Percentiles rank a stretch among this genome's conserved stretches.
These are phyloP conservation scores for Hypoxylon rickii DNA, from an alignment of 495 filamentous ascomycete species.

Conservation along the genomic window DNA sequence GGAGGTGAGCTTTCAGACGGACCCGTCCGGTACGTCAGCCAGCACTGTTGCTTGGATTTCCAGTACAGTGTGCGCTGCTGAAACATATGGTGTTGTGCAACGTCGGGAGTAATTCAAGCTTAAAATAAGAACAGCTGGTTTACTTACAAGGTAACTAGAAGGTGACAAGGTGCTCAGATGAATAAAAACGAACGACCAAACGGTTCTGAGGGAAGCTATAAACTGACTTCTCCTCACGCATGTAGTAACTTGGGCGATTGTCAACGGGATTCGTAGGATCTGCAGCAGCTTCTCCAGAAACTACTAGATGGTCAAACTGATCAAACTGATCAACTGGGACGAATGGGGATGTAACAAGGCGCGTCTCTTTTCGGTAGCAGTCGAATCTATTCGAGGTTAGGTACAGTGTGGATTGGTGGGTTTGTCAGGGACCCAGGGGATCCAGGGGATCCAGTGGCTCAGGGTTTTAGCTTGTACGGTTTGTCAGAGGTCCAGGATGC, in stretches of 20 bases:
- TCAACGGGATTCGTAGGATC: slow-evolving; percentile 3
- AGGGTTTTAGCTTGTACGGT: slow-evolving; percentile 11
- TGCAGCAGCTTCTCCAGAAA: slow-evolving; percentile 10
- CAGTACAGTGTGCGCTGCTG: slow-evolving; percentile 2
- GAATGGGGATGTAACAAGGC: slow-evolving; percentile 10
- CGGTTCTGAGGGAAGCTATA: neutral
- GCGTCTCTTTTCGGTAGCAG: slow-evolving; percentile 25
- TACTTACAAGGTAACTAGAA: slow-evolving; percentile 32
- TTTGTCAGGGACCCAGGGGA: slow-evolving; percentile 17
- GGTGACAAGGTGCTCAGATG: too few species aligned
- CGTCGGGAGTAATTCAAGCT: slow-evolving; percentile 37
- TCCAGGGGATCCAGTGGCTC: slow-evolving; percentile 13
- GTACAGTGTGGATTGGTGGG: slow-evolving; percentile 13
- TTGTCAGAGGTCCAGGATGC: neutral
- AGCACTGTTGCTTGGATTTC: too few species aligned
- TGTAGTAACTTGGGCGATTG: neutral
- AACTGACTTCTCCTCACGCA: neutral
- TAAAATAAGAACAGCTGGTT: slow-evolving; percentile 32
- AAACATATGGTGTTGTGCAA: slow-evolving; percentile 32
- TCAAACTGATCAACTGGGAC: too few species aligned
- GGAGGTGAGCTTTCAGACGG: neutral
- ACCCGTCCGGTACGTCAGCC: too few species aligned
- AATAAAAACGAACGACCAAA: slow-evolving; percentile 9
- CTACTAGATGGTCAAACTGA: neutral
- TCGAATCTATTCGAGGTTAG: slow-evolving; percentile 31